Conservation (phyloP, 805 yeast genomes). For the Jamesozyma hellenica region DNA sequence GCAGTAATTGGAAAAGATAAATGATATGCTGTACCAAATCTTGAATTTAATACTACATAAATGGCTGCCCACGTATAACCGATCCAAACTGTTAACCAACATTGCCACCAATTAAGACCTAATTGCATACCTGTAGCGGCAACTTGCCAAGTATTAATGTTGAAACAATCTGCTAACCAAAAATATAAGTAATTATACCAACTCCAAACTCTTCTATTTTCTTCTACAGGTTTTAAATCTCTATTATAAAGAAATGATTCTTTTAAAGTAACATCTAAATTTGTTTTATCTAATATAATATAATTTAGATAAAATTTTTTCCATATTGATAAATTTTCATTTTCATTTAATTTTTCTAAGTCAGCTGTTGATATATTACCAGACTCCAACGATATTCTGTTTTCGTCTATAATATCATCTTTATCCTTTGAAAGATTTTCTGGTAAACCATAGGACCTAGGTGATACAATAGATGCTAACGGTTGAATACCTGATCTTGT, state of each 20-base stretch:
- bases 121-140: slow-evolving; percentile 71
- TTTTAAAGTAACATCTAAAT: slow-evolving; percentile 35
- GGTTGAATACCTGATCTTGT: no score
- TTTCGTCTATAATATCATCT: no score
- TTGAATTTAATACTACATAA: slow-evolving; percentile 54
- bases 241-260: slow-evolving; percentile 59
- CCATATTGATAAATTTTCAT: no score
- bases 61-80: slow-evolving; percentile 62
- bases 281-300: slow-evolving; percentile 6
- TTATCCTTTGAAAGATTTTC: no score
- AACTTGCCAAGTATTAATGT: slow-evolving; percentile 80
- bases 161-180: slow-evolving; percentile 83
- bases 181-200: slow-evolving; percentile 70
- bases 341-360: no score
- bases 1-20: slow-evolving; percentile 72
- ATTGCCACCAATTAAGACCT: slow-evolving; percentile 79
- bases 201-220: slow-evolving; percentile 59
- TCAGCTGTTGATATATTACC: no score
- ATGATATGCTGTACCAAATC: slow-evolving; percentile 71
- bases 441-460: no score
- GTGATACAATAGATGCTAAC: no score
- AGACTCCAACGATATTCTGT: no score
- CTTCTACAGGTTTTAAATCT: slow-evolving; percentile 69
- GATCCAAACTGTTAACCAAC: slow-evolving; percentile 80
- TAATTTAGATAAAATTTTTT: slow-evolving; percentile 5